Conservation (phyloP, 108 stramenopile species). For the Phaeodactylum tricornutum region DNA sequence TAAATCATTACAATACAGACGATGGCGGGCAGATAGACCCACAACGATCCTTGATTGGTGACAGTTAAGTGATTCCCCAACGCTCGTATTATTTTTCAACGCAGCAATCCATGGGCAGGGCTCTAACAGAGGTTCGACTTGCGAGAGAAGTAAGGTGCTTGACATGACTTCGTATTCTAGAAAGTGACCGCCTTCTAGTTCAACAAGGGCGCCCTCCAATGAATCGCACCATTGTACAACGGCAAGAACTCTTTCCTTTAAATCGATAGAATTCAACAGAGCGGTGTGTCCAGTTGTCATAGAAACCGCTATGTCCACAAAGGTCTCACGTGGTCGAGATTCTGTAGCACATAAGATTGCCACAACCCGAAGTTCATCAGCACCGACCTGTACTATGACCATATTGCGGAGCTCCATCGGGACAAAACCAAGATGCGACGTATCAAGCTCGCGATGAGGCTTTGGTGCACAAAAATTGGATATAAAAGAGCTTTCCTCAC, state of each 20-base stretch:
- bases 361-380: too few species aligned
- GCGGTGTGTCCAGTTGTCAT: too few species aligned
- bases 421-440: too few species aligned
- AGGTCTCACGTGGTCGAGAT: too few species aligned
- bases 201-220: conserved; percentile 40
- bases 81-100: conserved; percentile 24
- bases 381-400: too few species aligned
- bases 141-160: conserved; percentile 30
- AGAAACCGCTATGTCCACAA: too few species aligned
- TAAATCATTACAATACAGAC: conserved; percentile 72
- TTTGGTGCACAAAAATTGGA: too few species aligned
- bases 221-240: conserved; percentile 63
- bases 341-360: too few species aligned
- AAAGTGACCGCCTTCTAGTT: conserved; percentile 56
- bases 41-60: conserved; percentile 49
- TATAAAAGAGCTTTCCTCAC: too few species aligned
- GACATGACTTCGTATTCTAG: conserved; percentile 35
- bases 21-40: conserved; percentile 50
- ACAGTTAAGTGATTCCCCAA: conserved; percentile 15
- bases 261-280: too few species aligned
- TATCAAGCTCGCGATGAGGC: too few species aligned
- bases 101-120: conserved; percentile 75
- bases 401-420: too few species aligned
- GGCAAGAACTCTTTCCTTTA: conserved; percentile 21
- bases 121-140: conserved; percentile 61